Percentiles rank a stretch among this genome's conserved stretches.
These are phyloP conservation scores for Gymnopilus dilepis DNA, from an alignment of 768 basidiomycete genomes.

Conservation along the genomic window DNA sequence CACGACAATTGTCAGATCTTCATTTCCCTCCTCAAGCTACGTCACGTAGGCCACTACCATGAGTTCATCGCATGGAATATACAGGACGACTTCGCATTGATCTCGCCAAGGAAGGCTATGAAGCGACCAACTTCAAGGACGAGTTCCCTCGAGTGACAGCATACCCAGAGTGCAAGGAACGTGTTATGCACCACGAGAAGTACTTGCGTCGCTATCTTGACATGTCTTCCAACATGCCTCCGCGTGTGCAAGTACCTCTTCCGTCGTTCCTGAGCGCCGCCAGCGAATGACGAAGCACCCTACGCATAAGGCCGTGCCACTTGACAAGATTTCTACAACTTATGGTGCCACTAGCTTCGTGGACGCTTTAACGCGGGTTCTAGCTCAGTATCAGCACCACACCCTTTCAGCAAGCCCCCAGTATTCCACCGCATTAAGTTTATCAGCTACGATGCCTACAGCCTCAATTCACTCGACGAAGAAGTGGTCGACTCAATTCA, in stretches of 20 bases:
- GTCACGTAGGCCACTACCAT: slow-evolving; percentile 34
- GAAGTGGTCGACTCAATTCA: too few species aligned
- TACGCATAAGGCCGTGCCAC: background rate
- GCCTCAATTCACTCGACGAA: too few species aligned
- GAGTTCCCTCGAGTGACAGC: slow-evolving; percentile 43
- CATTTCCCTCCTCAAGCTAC: slow-evolving; percentile 37
- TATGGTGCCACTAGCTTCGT: background rate
- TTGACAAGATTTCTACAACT: background rate
- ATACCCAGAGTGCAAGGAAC: slow-evolving; percentile 42
- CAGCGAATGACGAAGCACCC: background rate
- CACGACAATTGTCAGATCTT: slow-evolving; percentile 19
- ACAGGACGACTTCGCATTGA: slow-evolving; percentile 34
- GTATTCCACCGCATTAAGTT: too few species aligned
- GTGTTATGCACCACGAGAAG: slow-evolving; percentile 30
- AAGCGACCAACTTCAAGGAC: too few species aligned
- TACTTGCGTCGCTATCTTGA: slow-evolving; percentile 34
- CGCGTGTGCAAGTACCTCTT: background rate
- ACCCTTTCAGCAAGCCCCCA: too few species aligned
- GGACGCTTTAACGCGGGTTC: background rate
- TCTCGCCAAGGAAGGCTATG: slow-evolving; percentile 31
- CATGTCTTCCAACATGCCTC: background rate
- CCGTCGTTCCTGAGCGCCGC: background rate
- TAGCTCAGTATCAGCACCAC: background rate
- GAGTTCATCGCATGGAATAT: slow-evolving; percentile 35
- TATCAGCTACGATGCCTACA: too few species aligned